Percentiles rank a stretch among this genome's conserved stretches.
These are phyloP conservation scores for Incumbomyces lentus DNA, from an alignment of 2,329 filamentous ascomycete genomes.

Conservation along the genomic window DNA sequence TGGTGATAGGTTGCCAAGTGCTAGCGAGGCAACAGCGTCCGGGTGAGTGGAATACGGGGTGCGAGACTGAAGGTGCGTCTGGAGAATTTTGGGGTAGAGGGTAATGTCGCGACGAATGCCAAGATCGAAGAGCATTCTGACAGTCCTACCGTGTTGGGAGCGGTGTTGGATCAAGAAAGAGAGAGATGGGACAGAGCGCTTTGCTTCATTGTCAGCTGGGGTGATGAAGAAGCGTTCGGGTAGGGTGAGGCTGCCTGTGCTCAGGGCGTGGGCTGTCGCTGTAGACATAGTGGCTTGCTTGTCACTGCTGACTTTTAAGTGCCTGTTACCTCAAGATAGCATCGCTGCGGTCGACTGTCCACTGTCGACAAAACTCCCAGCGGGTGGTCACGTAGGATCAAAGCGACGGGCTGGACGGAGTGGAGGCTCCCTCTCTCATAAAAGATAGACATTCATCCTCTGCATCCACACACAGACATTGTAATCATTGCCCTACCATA, in stretches of 20 bases:
- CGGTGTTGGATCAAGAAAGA: slow-evolving; percentile 25
- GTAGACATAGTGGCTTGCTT: slow-evolving; percentile 11
- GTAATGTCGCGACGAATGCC: slow-evolving; percentile 23
- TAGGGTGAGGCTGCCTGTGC: slow-evolving; percentile 22
- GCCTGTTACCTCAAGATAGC: no score
- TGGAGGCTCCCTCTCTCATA: no score
- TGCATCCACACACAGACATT: no score
- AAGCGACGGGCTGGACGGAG: no score
- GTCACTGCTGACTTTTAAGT: background rate
- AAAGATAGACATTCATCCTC: no score
- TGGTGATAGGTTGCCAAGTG: slow-evolving; percentile 26
- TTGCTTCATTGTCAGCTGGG: slow-evolving; percentile 18
- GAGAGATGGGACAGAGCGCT: slow-evolving; percentile 24
- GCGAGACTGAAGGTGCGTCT: slow-evolving; percentile 20
- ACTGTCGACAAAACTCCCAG: no score
- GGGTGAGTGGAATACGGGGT: slow-evolving; percentile 20
- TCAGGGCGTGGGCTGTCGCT: slow-evolving; percentile 30
- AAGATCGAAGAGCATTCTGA: slow-evolving; percentile 23
- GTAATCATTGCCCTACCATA: no score
- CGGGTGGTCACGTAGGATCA: no score
- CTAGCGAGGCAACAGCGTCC: slow-evolving; percentile 25
- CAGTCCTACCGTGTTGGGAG: slow-evolving; percentile 11
- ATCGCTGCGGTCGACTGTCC: no score
- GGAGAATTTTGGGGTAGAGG: slow-evolving; percentile 19
- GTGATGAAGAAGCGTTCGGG: slow-evolving; percentile 23